Evolutionary conservation across 108 stramenopile species (phyloP).

Genomic region (Ochromonas danica): DNA sequence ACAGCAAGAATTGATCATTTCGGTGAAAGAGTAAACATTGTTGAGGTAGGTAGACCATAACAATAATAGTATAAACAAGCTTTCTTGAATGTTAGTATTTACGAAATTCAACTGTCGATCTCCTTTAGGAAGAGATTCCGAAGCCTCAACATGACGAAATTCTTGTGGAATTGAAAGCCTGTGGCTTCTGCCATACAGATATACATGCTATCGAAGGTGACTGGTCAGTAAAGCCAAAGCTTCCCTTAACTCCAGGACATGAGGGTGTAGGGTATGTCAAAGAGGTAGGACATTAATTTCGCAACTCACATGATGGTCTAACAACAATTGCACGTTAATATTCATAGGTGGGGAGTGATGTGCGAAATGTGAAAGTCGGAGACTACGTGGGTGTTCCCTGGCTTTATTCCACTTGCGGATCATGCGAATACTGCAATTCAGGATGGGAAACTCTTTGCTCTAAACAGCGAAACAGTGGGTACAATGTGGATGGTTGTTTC

Average conservation of each 20-base stretch:
- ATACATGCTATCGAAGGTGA: constrained; percentile 19
- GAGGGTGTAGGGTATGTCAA: constrained; percentile 38
- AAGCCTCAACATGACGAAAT: neutral
- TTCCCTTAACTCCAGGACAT: constrained; percentile 41
- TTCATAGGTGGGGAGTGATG: constrained; percentile 19
- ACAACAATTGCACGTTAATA: no score
- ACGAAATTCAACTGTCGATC: no score
- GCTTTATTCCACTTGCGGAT: constrained; percentile 60
- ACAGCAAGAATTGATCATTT: no score
- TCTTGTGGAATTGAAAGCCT: neutral
- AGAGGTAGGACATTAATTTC: no score
- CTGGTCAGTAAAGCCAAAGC: neutral
- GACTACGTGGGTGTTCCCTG: constrained; percentile 68
- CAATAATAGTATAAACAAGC: no score
- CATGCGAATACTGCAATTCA: constrained; percentile 57
- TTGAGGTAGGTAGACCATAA: no score
- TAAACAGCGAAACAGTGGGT: constrained; percentile 24
- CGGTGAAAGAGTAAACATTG: no score
- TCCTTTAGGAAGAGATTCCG: no score
- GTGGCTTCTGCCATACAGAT: constrained; percentile 32
- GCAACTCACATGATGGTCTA: no score
- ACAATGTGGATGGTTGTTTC: constrained; percentile 29
- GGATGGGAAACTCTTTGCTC: constrained; percentile 59
- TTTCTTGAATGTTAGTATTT: no score
- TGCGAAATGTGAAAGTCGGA: constrained; percentile 58